Percentiles rank a stretch among this genome's conserved stretches.
These are phyloP conservation scores for Venturia oleaginea DNA, from an alignment of 2,329 filamentous ascomycete genomes.

Conservation along the genomic window DNA sequence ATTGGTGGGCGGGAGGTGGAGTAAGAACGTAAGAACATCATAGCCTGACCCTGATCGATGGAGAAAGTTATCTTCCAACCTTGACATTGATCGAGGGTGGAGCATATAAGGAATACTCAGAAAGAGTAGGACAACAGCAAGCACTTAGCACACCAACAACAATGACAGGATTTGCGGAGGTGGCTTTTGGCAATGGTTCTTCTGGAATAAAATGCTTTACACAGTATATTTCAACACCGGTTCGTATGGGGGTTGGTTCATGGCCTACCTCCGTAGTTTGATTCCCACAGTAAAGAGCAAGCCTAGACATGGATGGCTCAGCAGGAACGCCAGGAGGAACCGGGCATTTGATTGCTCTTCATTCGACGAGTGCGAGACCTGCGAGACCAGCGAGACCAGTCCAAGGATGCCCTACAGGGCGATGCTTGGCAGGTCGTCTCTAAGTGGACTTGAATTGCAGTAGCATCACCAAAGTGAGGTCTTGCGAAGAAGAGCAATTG, in stretches of 20 bases:
- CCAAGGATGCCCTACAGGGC: conserved; percentile 2
- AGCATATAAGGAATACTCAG: neutral
- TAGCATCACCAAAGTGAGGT: neutral
- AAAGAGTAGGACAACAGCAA: neutral
- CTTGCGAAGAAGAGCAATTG: neutral
- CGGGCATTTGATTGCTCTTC: neutral
- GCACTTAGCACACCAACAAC: neutral
- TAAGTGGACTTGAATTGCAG: neutral
- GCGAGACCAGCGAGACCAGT: too few species aligned
- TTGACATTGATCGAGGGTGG: neutral
- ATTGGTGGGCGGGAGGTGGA: neutral
- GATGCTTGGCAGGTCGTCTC: neutral
- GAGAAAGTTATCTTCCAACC: neutral
- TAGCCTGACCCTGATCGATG: conserved; percentile 1
- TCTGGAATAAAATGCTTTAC: neutral
- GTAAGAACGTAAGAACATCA: neutral
- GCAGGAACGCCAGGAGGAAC: neutral
- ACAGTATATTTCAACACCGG: neutral
- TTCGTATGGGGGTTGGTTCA: neutral
- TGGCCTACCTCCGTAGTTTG: neutral
- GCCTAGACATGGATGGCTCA: neutral
- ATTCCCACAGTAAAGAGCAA: neutral
- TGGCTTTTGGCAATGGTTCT: neutral
- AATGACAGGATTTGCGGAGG: neutral
- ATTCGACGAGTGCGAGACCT: neutral